Percentiles rank a stretch among this genome's conserved stretches.
These are phyloP conservation scores for Tetrapisispora pingtungensis DNA, from an alignment of 805 yeast species.

Conservation along the genomic window DNA sequence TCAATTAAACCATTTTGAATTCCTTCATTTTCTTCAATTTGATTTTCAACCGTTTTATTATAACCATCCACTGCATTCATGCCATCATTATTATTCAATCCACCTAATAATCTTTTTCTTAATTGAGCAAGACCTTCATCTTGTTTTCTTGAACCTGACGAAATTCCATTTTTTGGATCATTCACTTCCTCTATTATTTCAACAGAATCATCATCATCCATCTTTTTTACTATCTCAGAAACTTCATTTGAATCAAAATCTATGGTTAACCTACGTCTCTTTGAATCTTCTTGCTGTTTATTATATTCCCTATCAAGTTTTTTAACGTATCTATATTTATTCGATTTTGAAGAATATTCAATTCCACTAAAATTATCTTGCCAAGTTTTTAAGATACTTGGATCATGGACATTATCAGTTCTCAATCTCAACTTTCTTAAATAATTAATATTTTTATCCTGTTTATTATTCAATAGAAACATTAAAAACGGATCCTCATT, in stretches of 20 bases:
- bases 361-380: constrained; percentile 8
- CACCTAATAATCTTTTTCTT: constrained; percentile 27
- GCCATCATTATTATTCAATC: constrained; percentile 3
- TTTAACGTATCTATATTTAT: constrained; percentile 4
- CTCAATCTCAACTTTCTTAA: constrained; percentile 5
- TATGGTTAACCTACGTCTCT: constrained; percentile 22
- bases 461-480: constrained; percentile 14
- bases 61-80: background rate
- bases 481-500: constrained; percentile 14
- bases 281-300: constrained; percentile 8
- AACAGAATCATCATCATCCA: constrained; percentile 7
- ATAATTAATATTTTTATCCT: constrained; percentile 13
- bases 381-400: constrained; percentile 1
- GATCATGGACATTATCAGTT: background rate
- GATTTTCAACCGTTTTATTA: constrained; percentile 24
- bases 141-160: constrained; percentile 4
- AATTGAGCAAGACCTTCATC: constrained; percentile 27
- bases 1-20: constrained; percentile 30
- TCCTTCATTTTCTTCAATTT: constrained; percentile 30
- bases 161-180: background rate
- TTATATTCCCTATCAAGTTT: constrained; percentile 12
- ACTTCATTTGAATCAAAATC: constrained; percentile 19
- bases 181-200: background rate
- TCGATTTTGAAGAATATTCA: constrained; percentile 9
- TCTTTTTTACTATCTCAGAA: constrained; percentile 1